Evolutionary conservation across 495 filamentous ascomycete species (phyloP), one percentile per base, ranked within the genome.

Genomic region (Penicillium maclennaniae): DNA sequence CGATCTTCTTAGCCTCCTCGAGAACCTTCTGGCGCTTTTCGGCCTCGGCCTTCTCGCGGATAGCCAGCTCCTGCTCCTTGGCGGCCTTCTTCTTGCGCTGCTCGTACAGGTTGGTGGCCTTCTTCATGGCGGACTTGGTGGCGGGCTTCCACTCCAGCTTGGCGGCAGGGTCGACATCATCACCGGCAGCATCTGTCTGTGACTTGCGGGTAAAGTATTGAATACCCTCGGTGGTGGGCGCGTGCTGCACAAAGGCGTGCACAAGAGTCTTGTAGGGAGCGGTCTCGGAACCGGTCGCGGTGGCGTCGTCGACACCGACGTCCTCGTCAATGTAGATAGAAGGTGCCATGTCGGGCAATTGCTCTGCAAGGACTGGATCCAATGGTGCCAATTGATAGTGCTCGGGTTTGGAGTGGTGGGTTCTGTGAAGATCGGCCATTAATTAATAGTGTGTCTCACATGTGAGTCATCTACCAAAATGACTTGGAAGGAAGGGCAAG

Each of bases 1-100:
- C 72, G 50, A 97, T 77, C 76, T 91, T 90, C 78, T 95, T 91
- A n/a, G 89, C 87, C 47, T 92, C 85, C 62, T 95, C 89, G 28
- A 95, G 77, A 43, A 82, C 80, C 68, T 71, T 71, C 50, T 78
- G 72, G 39, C 84, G 77, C 62, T 86, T 84, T 53, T 86, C 81
- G 45, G 86, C 82, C 69, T 89, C 85, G 67, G 88, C 79, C 67
- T 85, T 82, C 66, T 91, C 83, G 43, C 84, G 79, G 43, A 85
- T 82, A 43, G 85, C 82, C 51, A 84, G 62, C 56, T 84, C 80
- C 54, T 83, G 77, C 61, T 83, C 83, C 77, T 87, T 88, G 60
- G 79, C 80, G 31, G 84, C 74, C 77, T 91, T 91, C 80, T 85
- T 89, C 77, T 87, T 87, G 67, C 87, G 79, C 54, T 77, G 76